phyloP scores from a whole-genome alignment of 805 yeast genomes.

The Kluyveromyces aestuarii region DNA sequence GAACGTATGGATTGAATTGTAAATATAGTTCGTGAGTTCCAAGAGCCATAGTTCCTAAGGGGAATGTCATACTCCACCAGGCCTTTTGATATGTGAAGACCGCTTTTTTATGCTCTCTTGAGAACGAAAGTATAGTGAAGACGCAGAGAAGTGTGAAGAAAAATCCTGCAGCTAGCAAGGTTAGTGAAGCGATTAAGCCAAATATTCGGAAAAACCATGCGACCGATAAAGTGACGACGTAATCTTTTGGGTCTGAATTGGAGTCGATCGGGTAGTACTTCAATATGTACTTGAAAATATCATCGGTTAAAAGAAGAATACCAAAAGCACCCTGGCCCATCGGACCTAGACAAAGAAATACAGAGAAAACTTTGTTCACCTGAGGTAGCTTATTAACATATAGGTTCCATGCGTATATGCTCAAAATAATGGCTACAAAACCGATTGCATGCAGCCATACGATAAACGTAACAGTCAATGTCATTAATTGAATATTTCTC shows the following conservation, averaged over 20 bases:
- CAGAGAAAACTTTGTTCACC: conserved; percentile 46
- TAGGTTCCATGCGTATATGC: conserved; percentile 53
- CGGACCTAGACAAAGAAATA: conserved; percentile 74
- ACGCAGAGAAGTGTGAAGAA: conserved; percentile 43
- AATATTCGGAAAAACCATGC: conserved; percentile 26
- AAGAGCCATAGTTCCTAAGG: conserved; percentile 72
- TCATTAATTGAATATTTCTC: conserved; percentile 34
- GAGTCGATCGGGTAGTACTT: conserved; percentile 11
- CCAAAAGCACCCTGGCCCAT: conserved; percentile 80
- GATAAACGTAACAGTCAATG: conserved; percentile 45
- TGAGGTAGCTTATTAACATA: conserved; percentile 51
- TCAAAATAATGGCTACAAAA: conserved; percentile 46
- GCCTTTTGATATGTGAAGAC: conserved; percentile 37
- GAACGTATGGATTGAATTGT: conserved; percentile 30
- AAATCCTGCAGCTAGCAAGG: conserved; percentile 46
- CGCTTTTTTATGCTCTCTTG: conserved; percentile 12
- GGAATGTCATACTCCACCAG: conserved; percentile 88
- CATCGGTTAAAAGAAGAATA: conserved; percentile 44
- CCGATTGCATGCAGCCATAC: conserved; percentile 64
- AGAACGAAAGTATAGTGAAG: conserved; percentile 18
- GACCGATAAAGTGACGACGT: conserved; percentile 15
- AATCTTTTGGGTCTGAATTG: conserved; percentile 10
- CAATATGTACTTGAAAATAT: conserved; percentile 23
- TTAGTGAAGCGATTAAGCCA: conserved; percentile 35
- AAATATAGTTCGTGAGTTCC: conserved; percentile 45